Evolutionary conservation across 192 early-diverging fungal genomes (phyloP), one percentile per base, ranked within the genome.

Genomic region (Coemansia sp.): DNA sequence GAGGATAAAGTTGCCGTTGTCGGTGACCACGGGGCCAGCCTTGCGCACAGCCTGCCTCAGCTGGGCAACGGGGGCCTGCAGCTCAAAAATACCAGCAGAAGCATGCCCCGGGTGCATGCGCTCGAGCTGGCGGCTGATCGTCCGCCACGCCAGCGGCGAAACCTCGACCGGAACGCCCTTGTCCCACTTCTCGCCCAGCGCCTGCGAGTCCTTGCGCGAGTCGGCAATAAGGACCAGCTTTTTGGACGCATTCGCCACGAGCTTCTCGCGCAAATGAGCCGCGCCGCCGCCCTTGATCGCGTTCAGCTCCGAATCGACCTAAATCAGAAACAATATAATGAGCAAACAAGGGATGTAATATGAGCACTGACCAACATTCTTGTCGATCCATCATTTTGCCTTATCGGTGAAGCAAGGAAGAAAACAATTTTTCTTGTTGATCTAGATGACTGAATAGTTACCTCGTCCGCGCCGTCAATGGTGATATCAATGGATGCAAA

Each of bases 271-370:
- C 58, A 98, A 74, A 49, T 98, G 95, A 49, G 92, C 93, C 24
- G 79, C 95, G 51, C 95, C 95, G 23, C 95, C 95, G 21, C 95
- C 93, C 80, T 98, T 98, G 79, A 98, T 98, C 19, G 86, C 91
- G 70, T 96, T 95, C 60, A 95, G 77, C 59, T 86, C 70, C 11
- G 87, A 56, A 62, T 98, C 95, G 28, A 90, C 86, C 89, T 84
- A 76, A 5, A 49, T 3, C 16, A 52, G n/a, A 38, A 27, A 42
- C 7, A 24, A 12, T 18, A 10, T 10, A 53, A 19, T 28, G 16
- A 21, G 23, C 45, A 9, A 18, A 28, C 11, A 3, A 25, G 5
- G n/a, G n/a, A n/a, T n/a, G n/a, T n/a, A n/a, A n/a, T n/a, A n/a
- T n/a, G n/a, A 12, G 12, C 47, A 25, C 47, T 22, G 23, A 49